Percentiles rank a stretch among this genome's conserved stretches.
Conservation (phyloP, 2,329 filamentous ascomycete genomes). For the Alternaria brassicae region DNA sequence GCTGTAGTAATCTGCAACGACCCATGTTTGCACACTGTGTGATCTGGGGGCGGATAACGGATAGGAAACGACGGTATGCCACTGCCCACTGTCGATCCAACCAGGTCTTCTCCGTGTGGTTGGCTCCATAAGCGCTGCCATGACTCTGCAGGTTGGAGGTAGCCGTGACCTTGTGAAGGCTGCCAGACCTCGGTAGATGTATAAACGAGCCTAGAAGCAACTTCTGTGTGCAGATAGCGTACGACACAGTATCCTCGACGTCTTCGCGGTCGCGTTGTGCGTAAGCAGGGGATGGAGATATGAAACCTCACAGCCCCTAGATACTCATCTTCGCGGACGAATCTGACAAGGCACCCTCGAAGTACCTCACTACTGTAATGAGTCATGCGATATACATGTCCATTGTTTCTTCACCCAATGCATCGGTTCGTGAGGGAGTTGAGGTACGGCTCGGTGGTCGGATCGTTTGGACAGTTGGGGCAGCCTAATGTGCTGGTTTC, state of each 20-base stretch:
- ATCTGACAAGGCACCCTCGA: not conserved
- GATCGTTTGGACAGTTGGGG: conserved; percentile 10
- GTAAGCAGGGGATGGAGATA: not conserved
- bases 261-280: not conserved
- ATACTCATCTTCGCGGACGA: not conserved
- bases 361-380: not conserved
- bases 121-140: not conserved
- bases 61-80: not conserved
- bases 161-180: not conserved
- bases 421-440: conserved; percentile 28
- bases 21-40: not conserved
- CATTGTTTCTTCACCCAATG: conserved; percentile 9
- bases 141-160: not conserved
- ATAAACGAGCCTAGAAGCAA: not conserved
- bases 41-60: not conserved
- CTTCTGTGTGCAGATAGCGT: not conserved
- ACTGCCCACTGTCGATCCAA: not conserved
- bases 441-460: conserved; percentile 24
- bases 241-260: not conserved
- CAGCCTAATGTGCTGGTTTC: conserved; percentile 18
- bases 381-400: conserved; percentile 14
- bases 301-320: not conserved
- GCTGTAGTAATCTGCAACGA: not conserved
- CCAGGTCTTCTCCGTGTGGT: not conserved
- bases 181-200: not conserved